A percentile compares a stretch with the other conserved stretches of the same genome.
phyloP scores from a whole-genome alignment of 805 yeast species.

The Schwanniomyces pseudopolymorphus region DNA sequence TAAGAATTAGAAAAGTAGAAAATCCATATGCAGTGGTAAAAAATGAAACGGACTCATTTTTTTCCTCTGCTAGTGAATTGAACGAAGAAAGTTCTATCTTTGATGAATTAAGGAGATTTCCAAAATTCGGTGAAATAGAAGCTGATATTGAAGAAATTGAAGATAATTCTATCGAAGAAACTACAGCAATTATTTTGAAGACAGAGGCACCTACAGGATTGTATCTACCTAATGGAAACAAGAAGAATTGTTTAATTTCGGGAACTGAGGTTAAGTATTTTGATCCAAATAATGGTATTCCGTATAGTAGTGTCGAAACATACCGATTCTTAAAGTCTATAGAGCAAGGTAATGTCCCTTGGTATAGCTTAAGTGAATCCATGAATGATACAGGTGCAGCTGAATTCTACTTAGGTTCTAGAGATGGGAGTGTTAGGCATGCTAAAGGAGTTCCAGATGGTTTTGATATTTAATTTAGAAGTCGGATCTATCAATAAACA shows the following conservation, averaged over 20 bases:
- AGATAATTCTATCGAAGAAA: constrained; percentile 40
- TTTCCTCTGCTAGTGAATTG: constrained; percentile 32
- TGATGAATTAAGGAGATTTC: constrained; percentile 47
- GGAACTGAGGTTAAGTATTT: constrained; percentile 79
- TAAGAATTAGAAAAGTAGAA: constrained; percentile 38
- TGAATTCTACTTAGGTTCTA: constrained; percentile 40
- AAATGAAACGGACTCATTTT: constrained; percentile 33
- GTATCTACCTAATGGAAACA: constrained; percentile 65
- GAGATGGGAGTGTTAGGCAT: constrained; percentile 58
- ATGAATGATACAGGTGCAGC: constrained; percentile 54
- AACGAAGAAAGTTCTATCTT: constrained; percentile 38
- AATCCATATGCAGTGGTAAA: constrained; percentile 36
- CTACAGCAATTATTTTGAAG: constrained; percentile 43
- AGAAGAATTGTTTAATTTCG: constrained; percentile 68
- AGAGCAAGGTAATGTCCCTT: constrained; percentile 48
- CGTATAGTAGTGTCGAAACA: constrained; percentile 82
- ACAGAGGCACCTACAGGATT: constrained; percentile 78
- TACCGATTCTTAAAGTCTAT: constrained; percentile 59
- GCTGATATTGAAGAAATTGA: constrained; percentile 46
- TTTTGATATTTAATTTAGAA: constrained; percentile 43
- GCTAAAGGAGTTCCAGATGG: constrained; percentile 91
- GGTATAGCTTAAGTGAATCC: constrained; percentile 51
- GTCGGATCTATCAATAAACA: background rate
- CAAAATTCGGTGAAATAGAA: constrained; percentile 60
- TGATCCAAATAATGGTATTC: constrained; percentile 86